Evolutionary conservation across 2,329 filamentous ascomycete genomes (phyloP), one percentile per base, ranked within the genome.

Genomic region (Pseudodiploospora longispora): DNA sequence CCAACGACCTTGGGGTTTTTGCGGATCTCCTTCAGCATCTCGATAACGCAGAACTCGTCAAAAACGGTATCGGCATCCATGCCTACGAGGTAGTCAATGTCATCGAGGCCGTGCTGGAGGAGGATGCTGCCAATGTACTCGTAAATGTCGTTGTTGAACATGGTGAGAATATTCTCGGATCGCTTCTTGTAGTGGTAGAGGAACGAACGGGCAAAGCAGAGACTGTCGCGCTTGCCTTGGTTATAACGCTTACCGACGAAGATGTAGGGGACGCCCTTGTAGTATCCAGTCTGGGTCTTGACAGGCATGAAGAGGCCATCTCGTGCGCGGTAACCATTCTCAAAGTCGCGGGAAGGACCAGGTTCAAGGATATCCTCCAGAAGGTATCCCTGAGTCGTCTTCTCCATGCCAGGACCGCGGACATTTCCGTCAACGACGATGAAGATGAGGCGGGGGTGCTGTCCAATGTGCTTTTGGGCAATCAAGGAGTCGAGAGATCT

Each of bases 21-120:
- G 44, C 67, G 68, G 10, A 68, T 68, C 50, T 70, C 63, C 6
- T 54, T 55, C 31, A 74, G 46, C 55, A 74, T 65, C 50, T 72
- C 63, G 40, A 56, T 62, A 49, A 75, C 58, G 42, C 71, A 74
- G 44, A 59, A 50, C 6, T 64, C 55, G 5, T 70, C 69, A 41
- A 72, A 72, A 4, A 71, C 61, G 3, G 69, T 72, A 41, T 72
- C 69, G 4, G 67, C 70, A 38, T 72, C 70, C 69, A 72, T 72
- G 10, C 70, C 70, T 1, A 64, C 62, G 1, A 72, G 60, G 35
- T 67, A 63, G 32, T 71, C 68, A 30, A 70, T 56, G 6, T 63
- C 61, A 3, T 63, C 57, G 7, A 72, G 58, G 6, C 64, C 63
- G 6, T 59, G 57, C 28, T 65, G 56, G 5, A 67, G 50, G 6